These are phyloP conservation scores for Ceratocystis eucalypticola DNA, from an alignment of 2,329 filamentous ascomycete genomes.

Conservation along the genomic window DNA sequence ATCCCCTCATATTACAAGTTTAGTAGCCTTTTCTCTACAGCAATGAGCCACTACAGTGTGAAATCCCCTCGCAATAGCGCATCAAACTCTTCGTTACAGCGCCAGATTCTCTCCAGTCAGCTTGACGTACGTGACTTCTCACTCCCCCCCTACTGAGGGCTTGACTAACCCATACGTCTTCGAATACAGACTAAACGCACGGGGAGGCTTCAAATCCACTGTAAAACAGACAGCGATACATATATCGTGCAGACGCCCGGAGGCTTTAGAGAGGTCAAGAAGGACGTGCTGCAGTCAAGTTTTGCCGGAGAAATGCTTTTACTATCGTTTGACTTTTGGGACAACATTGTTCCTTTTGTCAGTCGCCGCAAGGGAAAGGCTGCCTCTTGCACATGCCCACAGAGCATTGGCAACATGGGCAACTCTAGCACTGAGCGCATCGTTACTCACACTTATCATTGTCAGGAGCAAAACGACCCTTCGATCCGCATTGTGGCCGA, in stretches of 20 bases:
- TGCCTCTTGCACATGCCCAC: not conserved
- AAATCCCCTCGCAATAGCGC: constrained; percentile 2
- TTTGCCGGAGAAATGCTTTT: constrained; percentile 12
- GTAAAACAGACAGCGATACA: constrained; percentile 11
- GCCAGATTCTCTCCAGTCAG: not conserved
- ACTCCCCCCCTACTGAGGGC: not conserved
- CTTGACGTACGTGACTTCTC: not conserved
- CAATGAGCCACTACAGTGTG: constrained; percentile 1
- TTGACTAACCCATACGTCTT: not conserved
- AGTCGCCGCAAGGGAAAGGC: not conserved
- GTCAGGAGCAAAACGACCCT: not conserved
- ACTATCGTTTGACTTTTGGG: constrained; percentile 17
- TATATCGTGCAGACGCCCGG: constrained; percentile 17
- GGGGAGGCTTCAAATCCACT: constrained; percentile 12
- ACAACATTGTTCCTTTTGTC: constrained; percentile 1
- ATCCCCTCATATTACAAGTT: not conserved
- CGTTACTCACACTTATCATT: not conserved
- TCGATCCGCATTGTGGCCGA: constrained; percentile 15
- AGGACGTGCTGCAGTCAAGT: constrained; percentile 7
- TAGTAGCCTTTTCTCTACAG: not conserved
- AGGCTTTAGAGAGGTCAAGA: constrained; percentile 12
- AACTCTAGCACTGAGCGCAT: not conserved
- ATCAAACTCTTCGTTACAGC: not conserved
- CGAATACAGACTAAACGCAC: not conserved
- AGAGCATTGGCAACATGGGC: not conserved